Evolutionary conservation across 495 filamentous ascomycete genomes (phyloP).

Genomic region (Hypoxylon intermedium): DNA sequence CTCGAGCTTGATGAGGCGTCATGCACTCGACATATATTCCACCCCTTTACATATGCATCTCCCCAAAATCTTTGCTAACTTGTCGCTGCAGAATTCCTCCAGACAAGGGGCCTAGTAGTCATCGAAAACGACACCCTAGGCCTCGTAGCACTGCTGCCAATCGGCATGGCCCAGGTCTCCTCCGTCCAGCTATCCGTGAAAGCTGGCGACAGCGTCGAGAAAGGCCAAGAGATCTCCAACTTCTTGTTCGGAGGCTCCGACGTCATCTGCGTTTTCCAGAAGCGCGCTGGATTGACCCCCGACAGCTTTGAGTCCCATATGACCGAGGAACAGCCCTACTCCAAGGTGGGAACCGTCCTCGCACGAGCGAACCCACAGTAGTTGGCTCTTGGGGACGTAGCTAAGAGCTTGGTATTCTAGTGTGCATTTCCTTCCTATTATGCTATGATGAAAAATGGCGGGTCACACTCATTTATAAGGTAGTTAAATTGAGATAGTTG

Average conservation of each 20-base stretch:
- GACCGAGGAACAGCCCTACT: not conserved
- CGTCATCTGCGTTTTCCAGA: constrained; percentile 45
- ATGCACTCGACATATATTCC: not conserved
- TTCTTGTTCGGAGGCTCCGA: constrained; percentile 56
- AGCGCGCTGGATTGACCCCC: not conserved
- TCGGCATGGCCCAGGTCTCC: constrained; percentile 53
- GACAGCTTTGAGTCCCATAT: not conserved
- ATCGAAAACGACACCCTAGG: constrained; percentile 39
- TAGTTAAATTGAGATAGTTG: no score
- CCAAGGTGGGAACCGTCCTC: not conserved
- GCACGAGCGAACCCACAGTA: not conserved
- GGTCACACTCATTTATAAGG: no score
- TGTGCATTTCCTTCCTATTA: no score
- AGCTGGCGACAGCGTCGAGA: constrained; percentile 38
- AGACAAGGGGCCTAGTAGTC: constrained; percentile 46
- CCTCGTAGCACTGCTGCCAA: constrained; percentile 49
- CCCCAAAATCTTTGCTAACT: not conserved
- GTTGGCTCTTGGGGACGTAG: no score
- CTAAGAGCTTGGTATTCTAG: no score
- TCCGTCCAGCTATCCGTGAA: constrained; percentile 47
- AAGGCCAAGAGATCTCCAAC: constrained; percentile 50
- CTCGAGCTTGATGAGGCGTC: not conserved
- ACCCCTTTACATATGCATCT: not conserved
- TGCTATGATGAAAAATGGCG: no score
- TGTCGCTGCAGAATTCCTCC: constrained; percentile 37